Evolutionary conservation across 208 protist genomes (phyloP), one percentile per base, ranked within the genome.

Genomic region (Angomonas ambiguus): DNA sequence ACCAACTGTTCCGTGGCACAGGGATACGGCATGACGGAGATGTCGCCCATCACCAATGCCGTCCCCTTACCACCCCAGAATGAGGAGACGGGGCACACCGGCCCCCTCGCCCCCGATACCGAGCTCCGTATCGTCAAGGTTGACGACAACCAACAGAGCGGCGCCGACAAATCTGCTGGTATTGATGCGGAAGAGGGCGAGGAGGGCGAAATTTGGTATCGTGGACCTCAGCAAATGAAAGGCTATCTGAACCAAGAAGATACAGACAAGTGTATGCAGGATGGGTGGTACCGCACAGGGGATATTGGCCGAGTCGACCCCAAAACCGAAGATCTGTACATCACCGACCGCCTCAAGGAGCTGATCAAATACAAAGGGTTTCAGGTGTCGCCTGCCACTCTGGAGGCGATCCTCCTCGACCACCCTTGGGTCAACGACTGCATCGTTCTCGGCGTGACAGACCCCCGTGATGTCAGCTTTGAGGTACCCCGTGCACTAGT

Each of bases 361-460:
- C 75, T 96, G 24, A 96, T 96, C 67, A 96, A 96, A 73, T 85
- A 77, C 74, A 96, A 96, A 67, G 91, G 91, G 42, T 91, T 90
- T 55, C 91, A 96, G 74, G 90, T 96, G 4, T 73, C 91, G 13
- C 90, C 91, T 0, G 88, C 90, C 1, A 76, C 88, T 41, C 59
- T 96, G 1, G 91, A 96, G 72, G 86, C 55, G 13, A 13, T 85
- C 18, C 49, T 94, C 16, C 42, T 89, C n/a, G 34, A 60, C 13
- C 81, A 95, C 57, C 77, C 82, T 61, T 65, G 60, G 33, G 79
- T 96, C 27, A 30, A 49, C 5, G 91, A 96, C 74, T 71, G 62
- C 25, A 65, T 83, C 25, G 91, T 96, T 1, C 70, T 96, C 31
- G 81, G 80, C 41, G 62, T 92, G 33, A 70, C 79, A 1, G 76